These are phyloP conservation scores for Penicillium sp. DNA, from an alignment of 2,329 filamentous ascomycete genomes.

Conservation along the genomic window DNA sequence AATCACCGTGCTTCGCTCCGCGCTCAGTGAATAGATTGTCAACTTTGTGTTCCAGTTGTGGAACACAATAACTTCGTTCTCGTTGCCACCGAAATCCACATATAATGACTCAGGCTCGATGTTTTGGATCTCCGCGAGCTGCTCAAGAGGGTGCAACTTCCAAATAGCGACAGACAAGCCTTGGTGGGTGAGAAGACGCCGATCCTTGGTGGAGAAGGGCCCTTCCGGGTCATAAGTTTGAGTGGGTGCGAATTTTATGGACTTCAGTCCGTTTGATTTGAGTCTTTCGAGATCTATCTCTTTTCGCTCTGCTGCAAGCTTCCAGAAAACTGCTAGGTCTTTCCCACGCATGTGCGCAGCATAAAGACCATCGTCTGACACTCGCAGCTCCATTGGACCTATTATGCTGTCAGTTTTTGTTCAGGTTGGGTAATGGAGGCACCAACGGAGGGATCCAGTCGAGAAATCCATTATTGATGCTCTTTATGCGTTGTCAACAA, in stretches of 20 bases:
- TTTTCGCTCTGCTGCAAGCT: slow-evolving; percentile 29
- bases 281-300: slow-evolving; percentile 32
- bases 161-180: slow-evolving; percentile 35
- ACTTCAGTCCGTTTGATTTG: slow-evolving; percentile 32
- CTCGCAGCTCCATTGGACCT: slow-evolving; percentile 19
- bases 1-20: slow-evolving; percentile 37
- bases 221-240: neutral
- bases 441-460: slow-evolving; percentile 24
- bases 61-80: slow-evolving; percentile 40
- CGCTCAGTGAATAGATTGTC: slow-evolving; percentile 35
- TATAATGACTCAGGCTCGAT: slow-evolving; percentile 37
- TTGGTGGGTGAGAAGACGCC: slow-evolving; percentile 35
- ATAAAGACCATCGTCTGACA: slow-evolving; percentile 33
- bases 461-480: slow-evolving; percentile 29
- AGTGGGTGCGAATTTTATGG: slow-evolving; percentile 30
- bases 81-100: slow-evolving; percentile 38
- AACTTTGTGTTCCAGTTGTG: slow-evolving; percentile 42
- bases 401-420: neutral
- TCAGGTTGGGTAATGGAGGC: neutral
- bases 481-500: neutral
- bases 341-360: slow-evolving; percentile 31
- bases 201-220: slow-evolving; percentile 7
- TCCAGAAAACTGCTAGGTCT: slow-evolving; percentile 34
- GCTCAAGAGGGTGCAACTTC: slow-evolving; percentile 36
- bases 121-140: slow-evolving; percentile 41